phyloP scores from a whole-genome alignment of 805 yeast species.

The Lipomyces yamadae region DNA sequence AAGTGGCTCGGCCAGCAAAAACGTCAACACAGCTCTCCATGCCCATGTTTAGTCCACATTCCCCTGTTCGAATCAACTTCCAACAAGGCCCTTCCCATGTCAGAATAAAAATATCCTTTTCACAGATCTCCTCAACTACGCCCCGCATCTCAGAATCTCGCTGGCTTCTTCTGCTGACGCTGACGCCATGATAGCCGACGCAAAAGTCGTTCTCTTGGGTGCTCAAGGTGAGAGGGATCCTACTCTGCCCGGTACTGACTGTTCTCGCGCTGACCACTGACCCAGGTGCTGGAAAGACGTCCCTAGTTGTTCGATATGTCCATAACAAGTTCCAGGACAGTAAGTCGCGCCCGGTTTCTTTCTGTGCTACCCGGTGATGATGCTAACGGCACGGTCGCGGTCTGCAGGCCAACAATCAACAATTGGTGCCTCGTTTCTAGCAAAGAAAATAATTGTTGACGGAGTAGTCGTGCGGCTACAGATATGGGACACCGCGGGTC shows the following conservation, averaged over 20 bases:
- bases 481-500: conserved; percentile 97
- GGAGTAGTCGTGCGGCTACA: conserved; percentile 52
- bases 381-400: not conserved
- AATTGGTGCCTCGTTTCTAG: conserved; percentile 47
- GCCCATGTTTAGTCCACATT: not conserved
- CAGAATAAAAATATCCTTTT: not conserved
- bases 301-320: conserved; percentile 46
- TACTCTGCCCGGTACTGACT: conserved; percentile 5
- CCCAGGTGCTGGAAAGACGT: conserved; percentile 46
- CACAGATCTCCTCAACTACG: not conserved
- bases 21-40: conserved; percentile 3
- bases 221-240: conserved; percentile 43
- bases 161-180: not conserved
- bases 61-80: not conserved
- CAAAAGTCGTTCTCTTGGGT: conserved; percentile 46
- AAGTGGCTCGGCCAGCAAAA: not conserved
- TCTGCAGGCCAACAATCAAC: conserved; percentile 44
- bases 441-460: conserved; percentile 45
- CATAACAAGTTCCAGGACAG: conserved; percentile 45
- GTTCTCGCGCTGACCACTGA: conserved; percentile 5
- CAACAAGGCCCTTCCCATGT: conserved; percentile 6
- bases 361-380: not conserved
- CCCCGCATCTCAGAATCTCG: not conserved
- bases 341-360: conserved; percentile 1
- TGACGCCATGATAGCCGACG: conserved; percentile 44